phyloP scores from a whole-genome alignment of 2,329 filamentous ascomycete genomes.

The Fusarium continuum region DNA sequence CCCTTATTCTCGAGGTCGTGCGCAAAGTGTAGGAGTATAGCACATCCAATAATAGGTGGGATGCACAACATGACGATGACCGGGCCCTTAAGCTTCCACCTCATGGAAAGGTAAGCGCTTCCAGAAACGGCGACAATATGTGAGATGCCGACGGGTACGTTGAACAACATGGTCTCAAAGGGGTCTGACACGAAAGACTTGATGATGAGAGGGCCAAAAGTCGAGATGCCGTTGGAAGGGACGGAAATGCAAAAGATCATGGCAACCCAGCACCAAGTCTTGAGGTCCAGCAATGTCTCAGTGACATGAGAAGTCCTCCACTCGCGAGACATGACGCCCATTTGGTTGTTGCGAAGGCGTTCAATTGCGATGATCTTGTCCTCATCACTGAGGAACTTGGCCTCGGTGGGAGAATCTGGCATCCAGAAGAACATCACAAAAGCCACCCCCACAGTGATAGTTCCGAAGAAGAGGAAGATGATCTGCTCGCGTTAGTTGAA shows the following conservation, averaged over 20 bases:
- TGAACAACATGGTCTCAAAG: conserved; percentile 67
- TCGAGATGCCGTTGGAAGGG: conserved; percentile 65
- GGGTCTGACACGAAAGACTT: conserved; percentile 66
- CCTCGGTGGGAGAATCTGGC: conserved; percentile 61
- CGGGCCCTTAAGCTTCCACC: conserved; percentile 64
- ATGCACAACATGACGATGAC: conserved; percentile 64
- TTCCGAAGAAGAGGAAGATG: conserved; percentile 64
- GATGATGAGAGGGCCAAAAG: conserved; percentile 69
- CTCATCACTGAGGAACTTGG: conserved; percentile 59
- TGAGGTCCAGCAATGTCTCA: conserved; percentile 65
- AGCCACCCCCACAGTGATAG: conserved; percentile 59
- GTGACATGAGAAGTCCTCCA: conserved; percentile 62
- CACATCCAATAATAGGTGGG: conserved; percentile 65
- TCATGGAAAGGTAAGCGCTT: conserved; percentile 64
- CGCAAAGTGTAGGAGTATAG: conserved; percentile 61
- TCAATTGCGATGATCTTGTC: conserved; percentile 65
- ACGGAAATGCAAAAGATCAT: conserved; percentile 65
- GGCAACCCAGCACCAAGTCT: conserved; percentile 68
- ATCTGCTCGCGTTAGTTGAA: conserved; percentile 43
- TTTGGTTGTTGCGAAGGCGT: conserved; percentile 63
- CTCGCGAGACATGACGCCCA: conserved; percentile 61
- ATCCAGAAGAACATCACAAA: conserved; percentile 57
- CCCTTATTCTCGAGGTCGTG: conserved; percentile 58
- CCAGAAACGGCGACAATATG: conserved; percentile 68
- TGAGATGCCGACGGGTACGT: conserved; percentile 67